phyloP scores from a whole-genome alignment of 108 stramenopile genomes.

The Pseudonitzschia multistriata region DNA sequence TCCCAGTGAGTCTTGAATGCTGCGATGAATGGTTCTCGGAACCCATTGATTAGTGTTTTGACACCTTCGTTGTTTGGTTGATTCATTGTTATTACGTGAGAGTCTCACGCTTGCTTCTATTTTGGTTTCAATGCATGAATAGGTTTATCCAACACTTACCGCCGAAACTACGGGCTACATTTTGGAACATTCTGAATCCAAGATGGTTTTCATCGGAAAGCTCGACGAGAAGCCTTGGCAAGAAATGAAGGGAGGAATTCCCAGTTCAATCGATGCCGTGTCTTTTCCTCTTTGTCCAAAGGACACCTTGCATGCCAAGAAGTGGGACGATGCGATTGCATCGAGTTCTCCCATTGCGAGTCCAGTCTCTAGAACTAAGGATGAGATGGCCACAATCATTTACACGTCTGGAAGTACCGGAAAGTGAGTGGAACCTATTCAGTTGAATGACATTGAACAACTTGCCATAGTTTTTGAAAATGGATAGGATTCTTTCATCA shows the following conservation, averaged over 20 bases:
- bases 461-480: neutral
- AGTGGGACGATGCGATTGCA: constrained; percentile 57
- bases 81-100: neutral
- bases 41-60: neutral
- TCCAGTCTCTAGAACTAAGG: constrained; percentile 49
- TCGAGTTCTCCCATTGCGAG: constrained; percentile 32
- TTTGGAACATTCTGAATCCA: constrained; percentile 76
- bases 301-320: constrained; percentile 35
- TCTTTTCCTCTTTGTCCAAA: constrained; percentile 68
- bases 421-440: constrained; percentile 37
- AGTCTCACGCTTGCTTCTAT: neutral
- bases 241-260: constrained; percentile 75
- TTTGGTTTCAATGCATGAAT: neutral
- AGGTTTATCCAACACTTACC: constrained; percentile 69
- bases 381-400: constrained; percentile 82
- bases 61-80: neutral
- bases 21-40: neutral
- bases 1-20: constrained; percentile 23
- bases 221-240: constrained; percentile 67
- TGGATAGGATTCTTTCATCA: neutral
- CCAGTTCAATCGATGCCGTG: constrained; percentile 47
- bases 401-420: constrained; percentile 81
- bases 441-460: neutral
- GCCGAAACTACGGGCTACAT: constrained; percentile 65
- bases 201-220: constrained; percentile 79